Evolutionary conservation across 31 red algal species (phyloP), one percentile per base, ranked within the genome.

Genomic region (Asparagopsis taxiformis): DNA sequence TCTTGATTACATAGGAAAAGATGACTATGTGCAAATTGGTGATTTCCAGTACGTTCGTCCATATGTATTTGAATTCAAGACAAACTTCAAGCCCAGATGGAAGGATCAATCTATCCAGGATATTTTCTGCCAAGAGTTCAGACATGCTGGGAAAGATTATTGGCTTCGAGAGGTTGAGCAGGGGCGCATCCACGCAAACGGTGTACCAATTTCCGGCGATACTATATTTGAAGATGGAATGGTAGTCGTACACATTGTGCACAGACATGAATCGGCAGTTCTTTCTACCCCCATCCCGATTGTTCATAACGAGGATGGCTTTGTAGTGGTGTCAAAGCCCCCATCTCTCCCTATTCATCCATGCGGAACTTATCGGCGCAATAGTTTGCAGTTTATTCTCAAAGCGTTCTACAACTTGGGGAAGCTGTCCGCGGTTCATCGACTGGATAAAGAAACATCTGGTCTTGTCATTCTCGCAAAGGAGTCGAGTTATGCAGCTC

Each of bases 381-480:
- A 88, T 62, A 56, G 67, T 1, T 67, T 97, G 15, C 61, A 78
- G 46, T 76, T 75, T 26, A 36, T 91, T 0, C 82, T 97, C 51
- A 70, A 76, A 41, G 79, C 69, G 13, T 83, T 90, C 31, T 59
- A 80, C 35, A 59, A 60, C 35, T 65, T 39, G 31, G 75, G 59
- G 1, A 60, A 55, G 7, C 29, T 90, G 1, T 36, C 67, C 16
- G 44, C 56, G 10, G 85, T 90, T 8, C 91, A 94, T 66, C 77
- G 91, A 19, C 70, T 94, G 22, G 91, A 94, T 62, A 94, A 89
- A 64, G 91, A 82, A 77, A 94, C 91, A 2, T 89, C 84, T 16
- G 91, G 91, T 15, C 26, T 88, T 4, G 91, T 94, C 9, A 77
- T 94, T 51, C 72, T 94, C 25, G 91, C 91, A 3, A 88, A 89